Conservation (phyloP, 148 eudicot genomes). For the Fagopyrum homotropicum region DNA sequence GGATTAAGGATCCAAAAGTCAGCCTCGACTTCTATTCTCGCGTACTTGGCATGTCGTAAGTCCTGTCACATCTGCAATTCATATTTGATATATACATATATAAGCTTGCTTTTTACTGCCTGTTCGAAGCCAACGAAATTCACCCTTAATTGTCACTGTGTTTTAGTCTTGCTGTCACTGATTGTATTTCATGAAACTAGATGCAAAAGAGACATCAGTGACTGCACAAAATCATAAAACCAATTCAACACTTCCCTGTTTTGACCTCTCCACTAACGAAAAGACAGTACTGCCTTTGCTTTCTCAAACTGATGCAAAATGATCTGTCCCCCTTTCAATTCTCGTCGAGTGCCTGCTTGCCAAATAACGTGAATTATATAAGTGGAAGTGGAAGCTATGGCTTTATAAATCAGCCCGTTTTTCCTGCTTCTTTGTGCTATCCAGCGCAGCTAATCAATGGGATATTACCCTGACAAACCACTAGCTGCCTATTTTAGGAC, state of each 20-base stretch:
- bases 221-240: neutral
- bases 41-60: conserved; percentile 98
- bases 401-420: too few species aligned
- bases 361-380: too few species aligned
- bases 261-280: neutral
- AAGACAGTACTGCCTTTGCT: neutral
- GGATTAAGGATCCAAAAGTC: conserved; percentile 89
- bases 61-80: conserved; percentile 7
- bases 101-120: neutral
- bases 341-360: too few species aligned
- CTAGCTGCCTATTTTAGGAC: too few species aligned
- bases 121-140: neutral
- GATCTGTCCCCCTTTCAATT: too few species aligned
- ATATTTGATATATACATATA: neutral
- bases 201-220: neutral
- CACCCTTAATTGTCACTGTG: neutral
- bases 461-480: too few species aligned
- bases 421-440: too few species aligned
- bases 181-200: neutral
- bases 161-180: neutral
- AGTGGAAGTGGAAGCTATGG: too few species aligned
- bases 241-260: neutral
- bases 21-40: conserved; percentile 89
- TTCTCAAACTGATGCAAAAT: too few species aligned
- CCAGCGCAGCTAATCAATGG: too few species aligned